Conservation (phyloP, 1,284 basidiomycete species). For the Fistulina hepatica region DNA sequence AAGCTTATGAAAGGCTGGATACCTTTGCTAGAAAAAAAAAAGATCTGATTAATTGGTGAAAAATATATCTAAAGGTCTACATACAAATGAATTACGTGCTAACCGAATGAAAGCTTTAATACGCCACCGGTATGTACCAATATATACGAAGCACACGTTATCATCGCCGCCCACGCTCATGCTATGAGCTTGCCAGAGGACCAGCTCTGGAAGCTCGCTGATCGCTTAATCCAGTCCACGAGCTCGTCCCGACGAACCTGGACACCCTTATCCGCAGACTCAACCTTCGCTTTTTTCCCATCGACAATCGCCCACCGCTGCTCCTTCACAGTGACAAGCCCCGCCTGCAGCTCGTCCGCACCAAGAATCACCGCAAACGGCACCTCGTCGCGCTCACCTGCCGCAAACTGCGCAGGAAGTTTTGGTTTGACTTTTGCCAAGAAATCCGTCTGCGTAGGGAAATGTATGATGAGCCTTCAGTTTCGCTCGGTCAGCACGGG, state of each 20-base stretch:
- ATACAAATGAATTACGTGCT: too few relatives aligned
- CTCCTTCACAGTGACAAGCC: conserved; percentile 85
- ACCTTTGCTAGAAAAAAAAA: too few relatives aligned
- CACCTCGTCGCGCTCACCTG: conserved; percentile 86
- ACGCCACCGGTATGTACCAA: not conserved
- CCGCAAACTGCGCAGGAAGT: conserved; percentile 75
- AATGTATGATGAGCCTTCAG: conserved; percentile 5
- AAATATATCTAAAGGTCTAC: too few relatives aligned
- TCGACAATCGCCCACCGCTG: conserved; percentile 76
- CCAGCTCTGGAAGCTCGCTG: conserved; percentile 38
- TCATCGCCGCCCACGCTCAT: not conserved
- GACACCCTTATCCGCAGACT: conserved; percentile 52
- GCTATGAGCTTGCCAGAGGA: conserved; percentile 3
- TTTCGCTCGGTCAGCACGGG: conserved; percentile 2
- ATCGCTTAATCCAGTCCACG: conserved; percentile 55
- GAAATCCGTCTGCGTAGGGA: conserved; percentile 67
- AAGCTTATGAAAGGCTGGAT: too few relatives aligned
- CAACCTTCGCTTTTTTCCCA: conserved; percentile 63
- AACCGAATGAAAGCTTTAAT: too few relatives aligned
- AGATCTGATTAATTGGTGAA: not conserved
- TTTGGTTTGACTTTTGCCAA: conserved; percentile 91
- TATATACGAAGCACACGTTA: not conserved
- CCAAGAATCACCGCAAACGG: conserved; percentile 90
- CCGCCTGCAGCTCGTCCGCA: conserved; percentile 74
- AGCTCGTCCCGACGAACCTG: conserved; percentile 62